Percentiles rank a stretch among this genome's conserved stretches.
Conservation (phyloP, 805 yeast species). For the Clavispora santaluciae region DNA sequence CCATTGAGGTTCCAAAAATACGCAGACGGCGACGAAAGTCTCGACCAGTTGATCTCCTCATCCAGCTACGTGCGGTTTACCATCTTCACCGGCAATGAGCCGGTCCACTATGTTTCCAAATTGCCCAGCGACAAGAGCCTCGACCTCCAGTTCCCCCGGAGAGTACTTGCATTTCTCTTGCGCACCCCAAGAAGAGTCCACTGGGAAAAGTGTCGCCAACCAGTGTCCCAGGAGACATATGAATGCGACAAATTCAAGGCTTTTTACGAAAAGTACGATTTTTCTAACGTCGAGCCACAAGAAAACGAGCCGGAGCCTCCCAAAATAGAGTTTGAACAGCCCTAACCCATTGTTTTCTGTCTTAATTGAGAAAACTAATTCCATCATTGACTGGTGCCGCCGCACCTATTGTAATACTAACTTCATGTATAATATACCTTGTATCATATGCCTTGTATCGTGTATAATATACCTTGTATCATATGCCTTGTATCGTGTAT, state of each 20-base stretch:
- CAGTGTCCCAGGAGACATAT: conserved; percentile 51
- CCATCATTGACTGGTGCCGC: no score
- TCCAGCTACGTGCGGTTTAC: conserved; percentile 36
- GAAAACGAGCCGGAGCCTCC: neutral
- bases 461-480: no score
- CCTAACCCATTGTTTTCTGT: no score
- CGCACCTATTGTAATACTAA: no score
- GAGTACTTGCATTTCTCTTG: conserved; percentile 64
- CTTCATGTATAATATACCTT: no score
- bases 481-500: no score
- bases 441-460: no score
- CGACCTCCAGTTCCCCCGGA: conserved; percentile 81
- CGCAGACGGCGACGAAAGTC: conserved; percentile 15
- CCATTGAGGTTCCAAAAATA: conserved; percentile 28
- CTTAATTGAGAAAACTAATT: no score
- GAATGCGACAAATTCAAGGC: conserved; percentile 64
- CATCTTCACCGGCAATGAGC: conserved; percentile 18
- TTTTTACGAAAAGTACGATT: conserved; percentile 50
- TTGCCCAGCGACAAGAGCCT: conserved; percentile 33
- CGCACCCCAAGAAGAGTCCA: conserved; percentile 56
- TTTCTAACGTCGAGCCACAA: conserved; percentile 23
- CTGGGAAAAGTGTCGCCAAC: conserved; percentile 77
- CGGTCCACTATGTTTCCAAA: conserved; percentile 2
- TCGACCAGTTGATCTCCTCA: conserved; percentile 20
- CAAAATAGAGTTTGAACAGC: no score